Conservation (phyloP, 345 rosid species). For the rapeseed (Brassica napus) region Da-Ae NC_063446.1:16961001-16961500, state of each 20-base stretch:
- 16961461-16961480: conserved; percentile 83
- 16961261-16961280: conserved; percentile 96
- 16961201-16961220: not conserved
- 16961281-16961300: conserved; percentile 95
- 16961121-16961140: conserved; percentile 88
- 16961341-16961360: not conserved
- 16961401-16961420: conserved; percentile 61
- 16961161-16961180: conserved; percentile 33
- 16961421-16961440: conserved; percentile 97
- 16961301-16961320: conserved; percentile 97
- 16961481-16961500: conserved; percentile 88
- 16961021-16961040: conserved; percentile 3
- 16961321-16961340: conserved; percentile 28
- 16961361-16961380: not conserved
- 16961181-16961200: conserved; percentile 6
- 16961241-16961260: conserved; percentile 97
- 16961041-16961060: conserved; percentile 65
- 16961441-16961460: conserved; percentile 82
- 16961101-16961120: conserved; percentile 93
- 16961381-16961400: not conserved
- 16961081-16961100: conserved; percentile 96
- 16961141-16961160: conserved; percentile 54
- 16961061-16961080: conserved; percentile 87
- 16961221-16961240: conserved; percentile 34
- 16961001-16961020: not conserved